A percentile compares a stretch with the other conserved stretches of the same genome.
phyloP scores from a whole-genome alignment of 2,329 filamentous ascomycete species.

The Neofusicoccum umdonicola region DNA sequence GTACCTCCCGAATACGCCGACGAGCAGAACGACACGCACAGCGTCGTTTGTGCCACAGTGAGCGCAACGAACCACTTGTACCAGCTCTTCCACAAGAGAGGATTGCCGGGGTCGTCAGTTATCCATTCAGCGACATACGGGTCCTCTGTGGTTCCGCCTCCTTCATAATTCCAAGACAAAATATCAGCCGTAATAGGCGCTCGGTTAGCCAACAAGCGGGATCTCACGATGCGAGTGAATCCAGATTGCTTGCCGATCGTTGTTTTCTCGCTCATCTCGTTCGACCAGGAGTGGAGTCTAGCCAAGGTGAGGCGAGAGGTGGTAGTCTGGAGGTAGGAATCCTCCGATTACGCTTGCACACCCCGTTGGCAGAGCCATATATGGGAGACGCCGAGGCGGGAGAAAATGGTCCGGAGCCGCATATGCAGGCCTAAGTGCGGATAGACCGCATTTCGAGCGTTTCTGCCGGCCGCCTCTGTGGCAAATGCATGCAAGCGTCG shows the following conservation, averaged over 20 bases:
- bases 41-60: conserved; percentile 41
- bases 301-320: background rate
- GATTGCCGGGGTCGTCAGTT: conserved; percentile 47
- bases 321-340: too few relatives aligned
- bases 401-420: background rate
- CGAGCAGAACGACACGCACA: conserved; percentile 44
- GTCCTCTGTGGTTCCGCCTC: conserved; percentile 44
- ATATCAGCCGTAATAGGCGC: conserved; percentile 36
- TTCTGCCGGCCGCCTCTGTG: background rate
- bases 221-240: conserved; percentile 26
- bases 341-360: too few relatives aligned
- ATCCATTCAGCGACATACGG: conserved; percentile 48
- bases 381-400: background rate
- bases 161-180: conserved; percentile 40
- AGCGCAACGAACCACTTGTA: conserved; percentile 45
- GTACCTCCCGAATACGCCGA: conserved; percentile 41
- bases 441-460: background rate
- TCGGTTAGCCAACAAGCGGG: conserved; percentile 35
- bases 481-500: background rate
- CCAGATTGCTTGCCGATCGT: background rate
- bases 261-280: background rate
- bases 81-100: conserved; percentile 36
- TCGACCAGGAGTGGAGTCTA: background rate
- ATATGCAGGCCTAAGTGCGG: background rate
- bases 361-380: background rate